Base-by-base conservation (phyloP, 257 asterid species). In the Salvia splendens region DNA sequence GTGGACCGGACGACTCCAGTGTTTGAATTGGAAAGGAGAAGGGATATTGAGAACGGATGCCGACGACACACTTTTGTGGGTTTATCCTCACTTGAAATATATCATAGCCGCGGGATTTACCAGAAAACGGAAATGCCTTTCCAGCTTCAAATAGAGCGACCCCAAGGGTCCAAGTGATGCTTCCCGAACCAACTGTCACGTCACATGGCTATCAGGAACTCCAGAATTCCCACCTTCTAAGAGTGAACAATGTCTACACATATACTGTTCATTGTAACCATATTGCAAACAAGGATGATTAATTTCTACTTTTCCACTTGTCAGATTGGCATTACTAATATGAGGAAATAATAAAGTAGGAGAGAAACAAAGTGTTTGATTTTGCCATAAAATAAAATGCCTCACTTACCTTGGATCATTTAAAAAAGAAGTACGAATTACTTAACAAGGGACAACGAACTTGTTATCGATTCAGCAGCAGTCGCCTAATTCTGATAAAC, bases 131-230 rank as follows among this genome's bases (percentile, higher is more conserved):
- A 77, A 82, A 76, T 28, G 78, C 78, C 79, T 83, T 88, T 47
- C 95, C 99, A 64, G 97, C 99, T 88, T 91, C 99, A 76, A 74
- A 80, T 68, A 91, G 75, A 54, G 97, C 99, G 72, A 86, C 97
- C 73, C 99, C 99, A 16, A 88, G 89, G 8, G 97, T 87, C 99
- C 97, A 91, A 53, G 99, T 88, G 67, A 91, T 87, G 78, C 99
- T 88, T 58, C 99, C 97, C 8, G 99, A 88, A 53, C 91, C 99
- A 62, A 91, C 69, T 72, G 68, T 73, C 16, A 94, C 86, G 72
- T n/a, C n/a, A n/a, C n/a, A n/a, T 84, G 72, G 16, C 77, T 67
- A 75, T 91, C 96, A 12, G 88, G 58, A 60, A 82, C 77, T 76
- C 88, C 89, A 60, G 88, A 75, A 71, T 62, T 82, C 46, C 80